phyloP scores from a whole-genome alignment of 192 early-diverging fungal genomes.

The Entomortierella chlamydospora region DNA sequence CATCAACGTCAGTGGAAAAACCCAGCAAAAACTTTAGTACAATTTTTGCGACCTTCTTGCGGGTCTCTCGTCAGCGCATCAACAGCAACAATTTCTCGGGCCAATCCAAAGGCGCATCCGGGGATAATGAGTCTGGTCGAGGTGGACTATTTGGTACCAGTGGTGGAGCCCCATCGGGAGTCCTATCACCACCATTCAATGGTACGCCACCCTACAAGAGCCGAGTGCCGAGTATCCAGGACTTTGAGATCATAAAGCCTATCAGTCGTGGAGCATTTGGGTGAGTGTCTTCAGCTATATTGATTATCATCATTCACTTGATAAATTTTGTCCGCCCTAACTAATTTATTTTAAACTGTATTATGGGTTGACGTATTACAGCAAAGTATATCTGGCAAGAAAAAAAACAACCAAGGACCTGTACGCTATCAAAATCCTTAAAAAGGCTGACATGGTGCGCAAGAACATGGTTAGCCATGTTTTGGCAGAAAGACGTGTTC shows the following conservation, averaged over 20 bases:
- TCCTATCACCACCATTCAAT: slow-evolving; percentile 54
- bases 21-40: slow-evolving; percentile 54
- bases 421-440: slow-evolving; percentile 93
- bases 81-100: slow-evolving; percentile 53
- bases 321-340: too few species aligned
- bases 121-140: slow-evolving; percentile 10
- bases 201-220: slow-evolving; percentile 49
- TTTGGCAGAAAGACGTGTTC: slow-evolving; percentile 86
- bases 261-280: slow-evolving; percentile 96
- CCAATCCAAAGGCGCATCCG: slow-evolving; percentile 40
- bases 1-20: slow-evolving; percentile 15
- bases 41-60: slow-evolving; percentile 46
- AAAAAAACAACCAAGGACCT: slow-evolving; percentile 90
- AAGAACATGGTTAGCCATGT: slow-evolving; percentile 98
- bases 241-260: slow-evolving; percentile 95
- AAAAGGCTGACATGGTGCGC: slow-evolving; percentile 93
- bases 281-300: slow-evolving; percentile 43
- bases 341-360: too few species aligned
- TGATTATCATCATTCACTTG: too few species aligned
- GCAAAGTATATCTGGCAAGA: slow-evolving; percentile 86
- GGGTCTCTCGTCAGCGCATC: slow-evolving; percentile 47
- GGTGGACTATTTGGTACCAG: slow-evolving; percentile 25
- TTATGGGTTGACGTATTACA: slow-evolving; percentile 5
- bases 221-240: slow-evolving; percentile 86
- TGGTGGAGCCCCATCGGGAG: slow-evolving; percentile 49